phyloP scores from a whole-genome alignment of 345 rosid genomes.

The Ricinus communis region DNA sequence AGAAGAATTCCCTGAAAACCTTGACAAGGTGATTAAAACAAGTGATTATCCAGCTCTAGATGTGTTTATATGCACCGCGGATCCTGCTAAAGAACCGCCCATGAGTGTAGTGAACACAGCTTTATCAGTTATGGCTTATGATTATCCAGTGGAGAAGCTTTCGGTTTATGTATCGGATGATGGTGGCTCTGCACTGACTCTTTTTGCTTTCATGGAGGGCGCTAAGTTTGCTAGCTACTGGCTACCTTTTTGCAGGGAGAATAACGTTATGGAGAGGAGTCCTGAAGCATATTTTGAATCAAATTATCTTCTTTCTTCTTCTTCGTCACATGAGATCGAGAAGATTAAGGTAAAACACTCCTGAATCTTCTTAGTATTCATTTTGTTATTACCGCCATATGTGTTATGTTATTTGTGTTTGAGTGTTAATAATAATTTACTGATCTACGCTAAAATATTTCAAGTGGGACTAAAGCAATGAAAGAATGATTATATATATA shows the following conservation, averaged over 20 bases:
- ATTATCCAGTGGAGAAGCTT: constrained; percentile 64
- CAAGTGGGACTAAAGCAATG: too few relatives aligned
- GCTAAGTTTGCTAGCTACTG: constrained; percentile 26
- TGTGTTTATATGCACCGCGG: constrained; percentile 57
- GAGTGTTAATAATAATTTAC: too few relatives aligned
- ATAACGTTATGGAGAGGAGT: constrained; percentile 3
- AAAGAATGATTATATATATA: too few relatives aligned
- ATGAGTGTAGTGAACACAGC: constrained; percentile 61
- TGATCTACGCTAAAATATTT: too few relatives aligned
- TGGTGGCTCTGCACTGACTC: constrained; percentile 23
- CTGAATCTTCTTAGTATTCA: too few relatives aligned
- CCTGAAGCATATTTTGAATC: constrained; percentile 20
- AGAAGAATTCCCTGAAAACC: constrained; percentile 27
- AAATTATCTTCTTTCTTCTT: not conserved
- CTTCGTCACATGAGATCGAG: not conserved
- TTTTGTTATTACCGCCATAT: too few relatives aligned
- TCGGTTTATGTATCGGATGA: constrained; percentile 45
- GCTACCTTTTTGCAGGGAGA: constrained; percentile 23
- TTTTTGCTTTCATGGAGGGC: constrained; percentile 26
- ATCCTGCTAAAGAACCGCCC: constrained; percentile 28
- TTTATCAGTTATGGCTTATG: constrained; percentile 70
- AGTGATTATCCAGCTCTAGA: constrained; percentile 36
- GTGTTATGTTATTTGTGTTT: too few relatives aligned
- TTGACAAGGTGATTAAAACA: not conserved
- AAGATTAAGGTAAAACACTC: constrained; percentile 13